Evolutionary conservation across 2,329 filamentous ascomycete genomes (phyloP), one percentile per base, ranked within the genome.

Genomic region (Capronia americana): DNA sequence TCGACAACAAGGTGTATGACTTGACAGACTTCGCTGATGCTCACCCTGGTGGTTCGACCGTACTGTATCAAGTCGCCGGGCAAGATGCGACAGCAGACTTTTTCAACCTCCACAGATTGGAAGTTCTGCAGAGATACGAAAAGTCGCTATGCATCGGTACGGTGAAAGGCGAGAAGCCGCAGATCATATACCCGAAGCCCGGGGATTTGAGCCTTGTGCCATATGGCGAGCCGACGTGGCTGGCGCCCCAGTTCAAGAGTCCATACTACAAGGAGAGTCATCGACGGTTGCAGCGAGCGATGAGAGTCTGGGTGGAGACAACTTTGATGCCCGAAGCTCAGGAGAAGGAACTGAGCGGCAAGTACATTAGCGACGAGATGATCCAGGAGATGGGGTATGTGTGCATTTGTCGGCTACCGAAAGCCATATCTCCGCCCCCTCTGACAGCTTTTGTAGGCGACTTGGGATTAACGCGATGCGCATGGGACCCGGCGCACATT

Each of bases 61-160:
- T 96, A 76, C 82, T 97, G 72, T 93, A 94, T 87, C 87, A 93
- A 74, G 90, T 94, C 74, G 91, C 90, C 38, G 92, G 92, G 70
- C 95, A 94, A 84, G 92, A 96, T 83, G 92, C 92, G 26, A 90
- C 63, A 7, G 20, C 20, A 17, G 63, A 65, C 38, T 65, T 65
- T 48, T 96, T 96, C 86, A 95, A 95, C 82, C 87, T 96, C 59
- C 92, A 96, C 80, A 84, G 92, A 32, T 92, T 96, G 73, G 92
- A 96, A 78, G 91, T 95, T n/a, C 85, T 96, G 14, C 82, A 88
- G 67, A 93, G 92, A 77, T 95, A 95, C 38, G 61, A 63, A 82
- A 55, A 48, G 57, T 84, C 86, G 73, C 85, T 96, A 24, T 90
- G 86, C 78, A 85, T 96, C 72, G 92, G 92, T 74, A 90, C 87